Conservation (phyloP, 2,329 filamentous ascomycete genomes). For the Polytolypa hystricis region DNA sequence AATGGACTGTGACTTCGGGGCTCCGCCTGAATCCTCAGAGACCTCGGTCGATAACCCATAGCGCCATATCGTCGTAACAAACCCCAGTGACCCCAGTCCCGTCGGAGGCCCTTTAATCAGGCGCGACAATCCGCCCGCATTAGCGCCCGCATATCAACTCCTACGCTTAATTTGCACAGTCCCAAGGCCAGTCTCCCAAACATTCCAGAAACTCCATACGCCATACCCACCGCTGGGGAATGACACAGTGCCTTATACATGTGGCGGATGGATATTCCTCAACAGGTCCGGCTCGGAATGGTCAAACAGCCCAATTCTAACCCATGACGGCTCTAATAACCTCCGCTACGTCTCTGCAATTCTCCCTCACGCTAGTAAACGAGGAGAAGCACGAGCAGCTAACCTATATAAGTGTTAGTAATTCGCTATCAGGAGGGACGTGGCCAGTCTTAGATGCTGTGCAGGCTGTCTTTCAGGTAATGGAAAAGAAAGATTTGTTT, state of each 20-base stretch:
- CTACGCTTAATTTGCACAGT: slow-evolving; percentile 2
- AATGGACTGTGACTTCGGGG: slow-evolving; percentile 8
- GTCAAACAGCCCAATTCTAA: slow-evolving; percentile 6
- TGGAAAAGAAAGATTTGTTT: too few relatives aligned
- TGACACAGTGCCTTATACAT: slow-evolving; percentile 2
- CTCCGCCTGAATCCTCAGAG: slow-evolving; percentile 5
- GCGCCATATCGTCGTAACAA: slow-evolving; percentile 5
- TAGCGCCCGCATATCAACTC: slow-evolving; percentile 7
- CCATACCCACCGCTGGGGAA: neutral
- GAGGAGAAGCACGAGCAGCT: too few relatives aligned
- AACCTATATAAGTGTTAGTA: too few relatives aligned
- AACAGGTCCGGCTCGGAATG: slow-evolving; percentile 3
- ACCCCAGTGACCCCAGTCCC: slow-evolving; percentile 1
- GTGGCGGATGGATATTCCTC: slow-evolving; percentile 7
- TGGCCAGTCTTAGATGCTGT: too few relatives aligned
- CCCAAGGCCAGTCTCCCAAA: slow-evolving; percentile 5
- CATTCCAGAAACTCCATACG: slow-evolving; percentile 8
- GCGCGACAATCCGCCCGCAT: slow-evolving; percentile 6
- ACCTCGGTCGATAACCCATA: slow-evolving; percentile 8
- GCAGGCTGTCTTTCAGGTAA: too few relatives aligned
- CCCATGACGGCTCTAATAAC: slow-evolving; percentile 4
- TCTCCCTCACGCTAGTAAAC: too few relatives aligned
- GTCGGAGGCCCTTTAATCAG: slow-evolving; percentile 6
- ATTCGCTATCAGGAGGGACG: too few relatives aligned
- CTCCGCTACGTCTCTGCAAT: slow-evolving; percentile 1